Percentiles rank a stretch among this genome's conserved stretches.
phyloP scores from a whole-genome alignment of 2,329 filamentous ascomycete species.

The Aspergillus persii region DNA sequence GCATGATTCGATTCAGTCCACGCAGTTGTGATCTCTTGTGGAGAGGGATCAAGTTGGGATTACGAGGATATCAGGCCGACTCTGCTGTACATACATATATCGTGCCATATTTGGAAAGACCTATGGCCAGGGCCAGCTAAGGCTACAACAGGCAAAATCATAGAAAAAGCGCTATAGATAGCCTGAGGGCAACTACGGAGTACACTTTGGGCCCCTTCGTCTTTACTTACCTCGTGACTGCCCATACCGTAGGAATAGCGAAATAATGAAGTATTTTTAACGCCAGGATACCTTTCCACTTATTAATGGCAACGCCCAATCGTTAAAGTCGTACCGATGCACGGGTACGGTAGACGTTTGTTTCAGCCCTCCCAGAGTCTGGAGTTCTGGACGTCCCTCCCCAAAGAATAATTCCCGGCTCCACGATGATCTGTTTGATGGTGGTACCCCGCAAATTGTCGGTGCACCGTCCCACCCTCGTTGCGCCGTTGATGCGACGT shows the following conservation, averaged over 20 bases:
- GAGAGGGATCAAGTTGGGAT: not conserved
- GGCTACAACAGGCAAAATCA: not conserved
- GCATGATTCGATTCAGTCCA: not conserved
- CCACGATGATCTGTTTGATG: not conserved
- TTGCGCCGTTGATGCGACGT: not conserved
- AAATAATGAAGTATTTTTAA: too few species aligned
- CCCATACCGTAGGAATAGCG: too few species aligned
- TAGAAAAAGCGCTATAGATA: not conserved
- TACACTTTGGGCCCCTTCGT: too few species aligned
- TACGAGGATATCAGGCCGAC: too few species aligned
- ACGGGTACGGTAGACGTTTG: not conserved
- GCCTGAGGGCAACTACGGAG: too few species aligned
- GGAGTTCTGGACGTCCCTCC: too few species aligned
- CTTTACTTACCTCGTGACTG: too few species aligned
- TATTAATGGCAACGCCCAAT: not conserved
- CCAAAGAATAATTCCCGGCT: not conserved
- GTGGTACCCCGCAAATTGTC: too few species aligned
- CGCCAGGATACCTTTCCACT: too few species aligned
- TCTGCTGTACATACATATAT: too few species aligned
- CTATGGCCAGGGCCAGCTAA: not conserved
- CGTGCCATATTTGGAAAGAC: not conserved
- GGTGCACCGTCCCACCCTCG: not conserved
- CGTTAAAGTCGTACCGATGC: not conserved
- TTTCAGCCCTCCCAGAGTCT: too few species aligned
- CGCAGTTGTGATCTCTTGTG: conserved; percentile 1